A percentile compares a stretch with the other conserved stretches of the same genome.
These are phyloP conservation scores for Dictyostelium purpureum DNA, from an alignment of 78 protist genomes.

Conservation along the genomic window DNA sequence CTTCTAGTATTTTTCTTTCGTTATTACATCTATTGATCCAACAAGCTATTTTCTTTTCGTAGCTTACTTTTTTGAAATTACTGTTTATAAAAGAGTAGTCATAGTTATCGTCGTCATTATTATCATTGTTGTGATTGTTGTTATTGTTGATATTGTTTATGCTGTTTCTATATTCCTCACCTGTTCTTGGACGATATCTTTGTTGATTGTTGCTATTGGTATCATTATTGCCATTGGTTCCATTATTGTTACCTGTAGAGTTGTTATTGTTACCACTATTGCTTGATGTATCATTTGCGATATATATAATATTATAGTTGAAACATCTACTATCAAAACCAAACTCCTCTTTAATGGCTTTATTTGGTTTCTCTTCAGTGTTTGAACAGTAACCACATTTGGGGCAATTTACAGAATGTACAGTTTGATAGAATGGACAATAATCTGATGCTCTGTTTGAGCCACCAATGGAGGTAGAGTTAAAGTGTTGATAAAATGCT, in stretches of 20 bases:
- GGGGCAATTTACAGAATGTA: background rate
- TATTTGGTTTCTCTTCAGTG: background rate
- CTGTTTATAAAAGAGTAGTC: background rate
- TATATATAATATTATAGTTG: constrained; percentile 14
- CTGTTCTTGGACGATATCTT: too few relatives aligned
- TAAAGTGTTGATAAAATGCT: constrained; percentile 48
- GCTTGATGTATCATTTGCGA: background rate
- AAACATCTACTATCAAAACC: constrained; percentile 49
- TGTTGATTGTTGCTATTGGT: background rate
- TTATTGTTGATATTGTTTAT: background rate
- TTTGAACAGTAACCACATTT: background rate
- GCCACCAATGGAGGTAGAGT: constrained; percentile 29
- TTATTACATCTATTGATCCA: constrained; percentile 30
- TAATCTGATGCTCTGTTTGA: constrained; percentile 21
- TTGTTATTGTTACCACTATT: background rate
- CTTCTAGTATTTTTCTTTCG: background rate
- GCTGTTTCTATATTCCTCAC: too few relatives aligned
- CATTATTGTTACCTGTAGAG: background rate
- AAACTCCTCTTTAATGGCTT: constrained; percentile 6
- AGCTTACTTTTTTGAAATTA: background rate
- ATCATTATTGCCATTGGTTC: background rate
- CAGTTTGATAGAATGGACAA: constrained; percentile 38
- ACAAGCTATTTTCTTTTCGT: constrained; percentile 13
- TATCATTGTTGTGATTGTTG: background rate
- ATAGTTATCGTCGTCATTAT: background rate